Evolutionary conservation across 2,329 filamentous ascomycete species (phyloP).

Genomic region (Nemania diffusa): DNA sequence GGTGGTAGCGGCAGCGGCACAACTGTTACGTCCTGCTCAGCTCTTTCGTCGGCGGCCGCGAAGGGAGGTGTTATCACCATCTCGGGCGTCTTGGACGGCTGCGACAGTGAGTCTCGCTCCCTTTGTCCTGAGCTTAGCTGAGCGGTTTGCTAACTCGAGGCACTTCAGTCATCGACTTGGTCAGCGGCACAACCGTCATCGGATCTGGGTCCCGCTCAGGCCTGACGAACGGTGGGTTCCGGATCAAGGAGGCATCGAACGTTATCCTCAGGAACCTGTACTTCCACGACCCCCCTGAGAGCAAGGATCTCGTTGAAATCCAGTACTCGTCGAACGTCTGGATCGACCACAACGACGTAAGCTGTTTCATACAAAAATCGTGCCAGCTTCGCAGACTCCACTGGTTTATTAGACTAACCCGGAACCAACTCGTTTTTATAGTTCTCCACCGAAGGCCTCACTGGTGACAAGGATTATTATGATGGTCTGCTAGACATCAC

Average conservation of each 20-base stretch:
- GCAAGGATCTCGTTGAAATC: constrained; percentile 61
- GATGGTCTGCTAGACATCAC: constrained; percentile 58
- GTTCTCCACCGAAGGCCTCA: constrained; percentile 46
- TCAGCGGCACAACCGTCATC: constrained; percentile 62
- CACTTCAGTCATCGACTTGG: constrained; percentile 53
- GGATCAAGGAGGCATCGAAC: constrained; percentile 60
- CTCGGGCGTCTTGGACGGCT: constrained; percentile 56
- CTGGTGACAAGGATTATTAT: constrained; percentile 56
- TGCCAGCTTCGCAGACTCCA: constrained; percentile 10
- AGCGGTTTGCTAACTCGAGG: background rate
- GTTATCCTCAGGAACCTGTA: constrained; percentile 68
- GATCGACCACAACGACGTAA: constrained; percentile 58
- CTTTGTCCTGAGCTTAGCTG: background rate
- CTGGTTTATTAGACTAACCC: constrained; percentile 5
- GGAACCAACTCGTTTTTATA: background rate
- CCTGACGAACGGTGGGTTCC: constrained; percentile 59
- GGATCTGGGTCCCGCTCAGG: constrained; percentile 55
- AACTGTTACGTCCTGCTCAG: constrained; percentile 58
- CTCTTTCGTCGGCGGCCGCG: constrained; percentile 52
- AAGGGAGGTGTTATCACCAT: constrained; percentile 58
- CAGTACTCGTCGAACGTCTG: constrained; percentile 55
- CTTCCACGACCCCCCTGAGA: constrained; percentile 59
- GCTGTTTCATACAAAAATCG: background rate
- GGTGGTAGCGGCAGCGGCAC: constrained; percentile 57
- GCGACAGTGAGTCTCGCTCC: constrained; percentile 43